Base-by-base conservation (phyloP, 352 stramenopile genomes). In the Phytophthora pinifolia region DNA sequence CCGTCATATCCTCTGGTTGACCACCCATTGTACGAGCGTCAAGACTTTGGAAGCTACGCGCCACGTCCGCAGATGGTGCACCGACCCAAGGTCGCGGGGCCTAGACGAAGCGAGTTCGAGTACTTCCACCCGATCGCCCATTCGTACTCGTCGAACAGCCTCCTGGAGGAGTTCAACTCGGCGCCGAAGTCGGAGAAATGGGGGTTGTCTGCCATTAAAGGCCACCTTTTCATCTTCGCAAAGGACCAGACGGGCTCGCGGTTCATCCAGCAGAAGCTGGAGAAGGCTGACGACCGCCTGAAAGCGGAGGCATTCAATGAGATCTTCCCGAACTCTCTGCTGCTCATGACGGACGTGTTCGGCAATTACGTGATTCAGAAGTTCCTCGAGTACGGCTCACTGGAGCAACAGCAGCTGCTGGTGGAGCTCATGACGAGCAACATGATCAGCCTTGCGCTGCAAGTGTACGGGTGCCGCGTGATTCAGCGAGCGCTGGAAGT, bases 351-450 rank as follows among this genome's bases (percentile, higher is more conserved):
- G 27, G 87, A 96, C 50, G 96, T 99, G 6, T 99, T 99, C 70
- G 97, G 97, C 14, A 99, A 99, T 70, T 99, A 99, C 60, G 97
- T 99, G 22, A 96, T 99, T 33, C 97, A 99, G 70, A 99, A 99
- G 62, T 86, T 99, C 30, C 92, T 98, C 53, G 93, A 98, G 47
- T 95, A 98, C 72, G 96, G 95, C 22, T 97, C 76, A 6, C 31
- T 74, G 15, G 73, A 94, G 14, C 92, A 98, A 55, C 88, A 96
- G 43, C 77, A 88, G 32, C 53, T 89, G 29, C 72, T 99, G 8
- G 72, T 93, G 47, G 68, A 83, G 39, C 46, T 84, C 41, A 96
- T 99, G 57, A 84, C 88, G 46, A 88, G 82, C 35, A 96, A 99
- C 66, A 97, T 98, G 86, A 68, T 99, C 12, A 83, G 81, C 29